Evolutionary conservation across 2,329 filamentous ascomycete species (phyloP), one percentile per base, ranked within the genome.

Genomic region (Colletotrichum sp.): DNA sequence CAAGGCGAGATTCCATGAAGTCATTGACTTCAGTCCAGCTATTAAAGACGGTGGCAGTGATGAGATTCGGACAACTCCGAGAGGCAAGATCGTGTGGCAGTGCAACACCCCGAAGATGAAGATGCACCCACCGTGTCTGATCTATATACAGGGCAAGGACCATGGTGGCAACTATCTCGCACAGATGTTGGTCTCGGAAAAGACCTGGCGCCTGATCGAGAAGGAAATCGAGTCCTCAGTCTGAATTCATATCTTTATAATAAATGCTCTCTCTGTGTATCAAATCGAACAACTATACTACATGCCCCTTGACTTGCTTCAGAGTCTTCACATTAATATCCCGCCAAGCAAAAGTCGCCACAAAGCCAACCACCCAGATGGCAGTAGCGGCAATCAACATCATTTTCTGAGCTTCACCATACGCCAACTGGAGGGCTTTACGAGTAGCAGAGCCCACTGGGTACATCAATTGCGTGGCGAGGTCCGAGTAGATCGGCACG

Each of bases 401-500:
- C 18, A 39, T n/a, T 24, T 21, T 21, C 5, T 64, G 60, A 15
- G 60, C 18, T 21, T 64, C 60, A 12, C 60, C 13, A 24, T 64
- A 64, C 6, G 60, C 60, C 30, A n/a, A 30, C 7, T 64, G 18
- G n/a, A 64, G 32, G 7, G 26, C 60, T 30, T 24, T 6, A 21
- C 60, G 32, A 9, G 60, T 32, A 18, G 9, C n/a, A 13, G 16
- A 24, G 8, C 32, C 60, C 2, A 64, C 60, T 26, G 84, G 79
- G 76, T 88, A 90, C 3, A 76, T 75, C 3, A 86, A 78, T 77
- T 87, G 86, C 1, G 72, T 79, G 1, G 71, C 71, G n/a, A 87
- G 70, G 28, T 81, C 78, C 6, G 77, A 81, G 64, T 86, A 86
- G 39, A 89, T 86, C 2, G 88, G 88, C 16, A 90, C 78, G 5